A percentile compares a stretch with the other conserved stretches of the same genome.
Conservation (phyloP, 2,329 filamentous ascomycete genomes). For the Alternaria longipes region DNA sequence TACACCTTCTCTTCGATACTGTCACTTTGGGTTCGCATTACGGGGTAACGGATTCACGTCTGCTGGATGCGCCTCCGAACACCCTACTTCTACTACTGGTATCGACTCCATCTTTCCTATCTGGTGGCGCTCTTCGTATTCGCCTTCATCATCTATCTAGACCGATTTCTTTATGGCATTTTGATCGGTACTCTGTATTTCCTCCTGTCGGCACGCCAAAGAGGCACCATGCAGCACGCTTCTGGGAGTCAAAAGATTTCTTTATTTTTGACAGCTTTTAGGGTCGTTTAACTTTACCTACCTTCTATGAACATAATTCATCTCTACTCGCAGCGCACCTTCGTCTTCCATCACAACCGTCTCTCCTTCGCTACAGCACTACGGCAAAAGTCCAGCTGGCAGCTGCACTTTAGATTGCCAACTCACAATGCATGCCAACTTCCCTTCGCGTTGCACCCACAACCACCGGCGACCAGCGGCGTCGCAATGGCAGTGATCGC, state of each 20-base stretch:
- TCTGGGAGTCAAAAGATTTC: constrained; percentile 36
- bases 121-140: constrained; percentile 22
- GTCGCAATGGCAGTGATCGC: constrained; percentile 12
- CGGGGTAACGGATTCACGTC: constrained; percentile 37
- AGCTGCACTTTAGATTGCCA: constrained; percentile 1
- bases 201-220: constrained; percentile 29
- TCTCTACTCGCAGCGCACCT: constrained; percentile 10
- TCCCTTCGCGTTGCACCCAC: background rate
- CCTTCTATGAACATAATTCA: constrained; percentile 48
- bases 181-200: constrained; percentile 43
- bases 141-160: constrained; percentile 33
- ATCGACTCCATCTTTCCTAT: constrained; percentile 23
- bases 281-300: constrained; percentile 25
- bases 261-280: constrained; percentile 22
- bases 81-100: constrained; percentile 26
- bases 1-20: constrained; percentile 36
- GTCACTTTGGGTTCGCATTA: constrained; percentile 36
- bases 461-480: background rate
- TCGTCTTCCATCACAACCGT: background rate
- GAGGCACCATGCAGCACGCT: constrained; percentile 30
- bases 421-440: background rate
- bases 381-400: background rate
- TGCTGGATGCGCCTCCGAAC: constrained; percentile 39
- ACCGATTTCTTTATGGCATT: constrained; percentile 43
- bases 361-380: background rate